Conservation (phyloP, 176 grass and related monocot species). For the Oryza nivara region DNA sequence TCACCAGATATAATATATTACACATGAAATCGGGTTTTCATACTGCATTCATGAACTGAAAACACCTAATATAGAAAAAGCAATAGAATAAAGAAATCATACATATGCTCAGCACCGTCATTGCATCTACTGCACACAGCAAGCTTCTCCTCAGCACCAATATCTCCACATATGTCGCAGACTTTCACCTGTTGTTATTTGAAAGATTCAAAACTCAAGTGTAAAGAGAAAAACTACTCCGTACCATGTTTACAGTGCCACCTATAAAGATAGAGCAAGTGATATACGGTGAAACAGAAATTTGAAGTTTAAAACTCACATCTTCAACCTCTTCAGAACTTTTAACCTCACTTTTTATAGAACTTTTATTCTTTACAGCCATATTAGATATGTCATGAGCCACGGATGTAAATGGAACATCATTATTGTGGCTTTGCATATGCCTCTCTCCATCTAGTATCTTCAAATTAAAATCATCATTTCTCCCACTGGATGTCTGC, state of each 20-base stretch:
- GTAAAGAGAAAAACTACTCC: not conserved
- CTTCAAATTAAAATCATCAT: not conserved
- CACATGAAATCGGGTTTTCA: not conserved
- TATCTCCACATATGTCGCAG: constrained; percentile 95
- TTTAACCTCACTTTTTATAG: constrained; percentile 13
- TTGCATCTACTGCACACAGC: constrained; percentile 85
- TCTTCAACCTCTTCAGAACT: constrained; percentile 72
- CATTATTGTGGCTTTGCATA: not conserved
- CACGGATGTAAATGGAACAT: not conserved
- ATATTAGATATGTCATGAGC: not conserved
- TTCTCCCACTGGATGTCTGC: not conserved
- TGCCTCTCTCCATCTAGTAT: not conserved
- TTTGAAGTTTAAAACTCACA: constrained; percentile 53
- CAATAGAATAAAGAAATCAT: constrained; percentile 40
- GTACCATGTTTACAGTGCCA: not conserved
- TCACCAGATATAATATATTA: not conserved
- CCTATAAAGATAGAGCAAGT: constrained; percentile 8
- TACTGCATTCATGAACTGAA: constrained; percentile 10
- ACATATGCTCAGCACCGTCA: constrained; percentile 96
- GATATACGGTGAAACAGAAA: constrained; percentile 31
- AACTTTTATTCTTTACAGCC: not conserved
- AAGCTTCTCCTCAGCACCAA: constrained; percentile 82
- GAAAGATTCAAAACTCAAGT: not conserved
- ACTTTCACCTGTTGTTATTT: constrained; percentile 78
- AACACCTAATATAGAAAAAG: not conserved